A percentile compares a stretch with the other conserved stretches of the same genome.
Conservation (phyloP, 2,329 filamentous ascomycete species). For the Aspergillus ochraceoroseus region DNA sequence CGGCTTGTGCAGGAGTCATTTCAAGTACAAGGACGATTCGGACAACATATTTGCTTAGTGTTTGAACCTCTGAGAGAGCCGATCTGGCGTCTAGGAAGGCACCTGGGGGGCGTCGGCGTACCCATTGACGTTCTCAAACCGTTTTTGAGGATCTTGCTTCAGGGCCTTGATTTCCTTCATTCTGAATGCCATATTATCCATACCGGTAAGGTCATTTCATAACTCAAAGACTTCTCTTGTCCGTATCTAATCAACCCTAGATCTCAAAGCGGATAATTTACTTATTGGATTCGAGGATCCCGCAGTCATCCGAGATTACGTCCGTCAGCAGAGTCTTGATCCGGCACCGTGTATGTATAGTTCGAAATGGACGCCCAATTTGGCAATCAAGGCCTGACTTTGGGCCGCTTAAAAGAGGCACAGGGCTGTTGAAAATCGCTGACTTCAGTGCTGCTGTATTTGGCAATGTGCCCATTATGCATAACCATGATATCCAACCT, state of each 20-base stretch:
- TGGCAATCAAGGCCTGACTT: constrained; percentile 29
- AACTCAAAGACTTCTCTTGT: background rate
- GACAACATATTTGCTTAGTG: constrained; percentile 35
- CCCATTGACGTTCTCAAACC: constrained; percentile 5
- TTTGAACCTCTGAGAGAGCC: constrained; percentile 38
- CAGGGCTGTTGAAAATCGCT: constrained; percentile 24
- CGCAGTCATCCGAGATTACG: constrained; percentile 23
- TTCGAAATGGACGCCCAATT: constrained; percentile 25
- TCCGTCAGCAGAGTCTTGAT: constrained; percentile 21
- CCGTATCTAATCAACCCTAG: constrained; percentile 16
- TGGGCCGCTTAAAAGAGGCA: constrained; percentile 21
- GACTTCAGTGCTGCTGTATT: constrained; percentile 31
- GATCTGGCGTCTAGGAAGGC: constrained; percentile 29
- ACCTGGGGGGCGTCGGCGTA: constrained; percentile 23
- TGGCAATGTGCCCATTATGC: constrained; percentile 24
- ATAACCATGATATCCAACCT: constrained; percentile 45
- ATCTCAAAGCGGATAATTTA: constrained; percentile 42
- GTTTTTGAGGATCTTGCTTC: constrained; percentile 28
- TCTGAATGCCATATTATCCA: constrained; percentile 40
- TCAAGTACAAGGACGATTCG: constrained; percentile 20
- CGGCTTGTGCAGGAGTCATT: constrained; percentile 30
- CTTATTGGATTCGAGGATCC: constrained; percentile 29
- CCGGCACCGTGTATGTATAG: constrained; percentile 22
- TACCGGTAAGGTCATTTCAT: constrained; percentile 32
- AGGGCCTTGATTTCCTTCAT: constrained; percentile 41